These are phyloP conservation scores for Paradendryphiella salina DNA, from an alignment of 2,329 filamentous ascomycete genomes.

Conservation along the genomic window DNA sequence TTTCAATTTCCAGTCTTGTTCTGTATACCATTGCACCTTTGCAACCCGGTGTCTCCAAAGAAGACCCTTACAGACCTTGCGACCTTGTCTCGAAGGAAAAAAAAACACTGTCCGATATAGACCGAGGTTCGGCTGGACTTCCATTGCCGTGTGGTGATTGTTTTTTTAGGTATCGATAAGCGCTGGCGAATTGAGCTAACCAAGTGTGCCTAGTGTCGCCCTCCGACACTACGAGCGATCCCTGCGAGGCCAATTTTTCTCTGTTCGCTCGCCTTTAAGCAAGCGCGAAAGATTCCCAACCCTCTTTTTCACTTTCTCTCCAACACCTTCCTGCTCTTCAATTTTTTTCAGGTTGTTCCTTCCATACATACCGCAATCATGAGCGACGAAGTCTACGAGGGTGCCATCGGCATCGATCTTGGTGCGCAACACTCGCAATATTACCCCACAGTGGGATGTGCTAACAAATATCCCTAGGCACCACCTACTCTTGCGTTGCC, in stretches of 20 bases:
- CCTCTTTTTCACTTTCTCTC: conserved; percentile 37
- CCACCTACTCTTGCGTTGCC: conserved; percentile 99
- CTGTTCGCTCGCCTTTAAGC: conserved; percentile 20
- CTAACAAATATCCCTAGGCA: conserved; percentile 65
- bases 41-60: not conserved
- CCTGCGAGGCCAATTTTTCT: conserved; percentile 19
- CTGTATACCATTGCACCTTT: not conserved
- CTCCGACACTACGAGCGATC: conserved; percentile 15
- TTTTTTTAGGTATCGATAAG: conserved; percentile 15
- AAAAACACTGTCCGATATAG: not conserved
- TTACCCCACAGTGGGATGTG: conserved; percentile 35
- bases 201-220: conserved; percentile 13
- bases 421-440: conserved; percentile 59
- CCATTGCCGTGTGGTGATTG: not conserved
- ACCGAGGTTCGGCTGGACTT: not conserved
- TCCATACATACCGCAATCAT: conserved; percentile 61
- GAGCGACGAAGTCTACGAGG: conserved; percentile 98
- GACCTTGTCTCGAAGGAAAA: not conserved
- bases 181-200: conserved; percentile 12
- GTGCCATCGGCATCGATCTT: conserved; percentile 99
- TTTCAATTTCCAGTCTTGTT: not conserved
- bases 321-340: conserved; percentile 37
- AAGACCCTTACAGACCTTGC: not conserved
- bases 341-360: conserved; percentile 34
- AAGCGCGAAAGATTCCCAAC: conserved; percentile 16